These are phyloP conservation scores for Beta vulgaris DNA, from an alignment of 148 eudicot genomes.

Conservation along the genomic window DNA sequence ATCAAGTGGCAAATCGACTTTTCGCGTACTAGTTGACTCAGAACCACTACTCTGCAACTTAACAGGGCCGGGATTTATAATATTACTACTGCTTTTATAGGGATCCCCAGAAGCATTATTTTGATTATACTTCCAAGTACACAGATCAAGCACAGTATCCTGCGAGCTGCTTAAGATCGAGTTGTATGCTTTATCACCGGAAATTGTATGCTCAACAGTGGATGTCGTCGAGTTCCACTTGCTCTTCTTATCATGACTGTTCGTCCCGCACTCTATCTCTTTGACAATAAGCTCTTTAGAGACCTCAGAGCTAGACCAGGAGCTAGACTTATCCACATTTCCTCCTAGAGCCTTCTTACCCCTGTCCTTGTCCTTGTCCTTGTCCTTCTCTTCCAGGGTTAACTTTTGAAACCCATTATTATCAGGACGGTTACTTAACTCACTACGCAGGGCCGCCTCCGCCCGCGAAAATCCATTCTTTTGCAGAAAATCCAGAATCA, in stretches of 20 bases:
- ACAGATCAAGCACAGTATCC: slow-evolving; percentile 67
- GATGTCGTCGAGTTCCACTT: slow-evolving; percentile 41
- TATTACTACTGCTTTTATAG: slow-evolving; percentile 37
- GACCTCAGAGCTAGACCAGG: slow-evolving; percentile 36
- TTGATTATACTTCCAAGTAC: slow-evolving; percentile 54
- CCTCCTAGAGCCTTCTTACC: no score
- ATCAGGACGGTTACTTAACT: slow-evolving; percentile 62
- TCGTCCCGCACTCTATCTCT: slow-evolving; percentile 72
- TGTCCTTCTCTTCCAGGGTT: slow-evolving; percentile 41
- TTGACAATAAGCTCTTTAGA: slow-evolving; percentile 83
- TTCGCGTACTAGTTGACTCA: slow-evolving; percentile 35
- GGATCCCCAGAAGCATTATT: slow-evolving; percentile 41
- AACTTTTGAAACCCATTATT: slow-evolving; percentile 57
- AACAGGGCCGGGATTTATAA: slow-evolving; percentile 14
- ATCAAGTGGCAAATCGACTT: slow-evolving; percentile 34
- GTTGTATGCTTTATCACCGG: slow-evolving; percentile 34
- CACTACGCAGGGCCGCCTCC: slow-evolving; percentile 84
- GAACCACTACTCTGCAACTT: slow-evolving; percentile 39
- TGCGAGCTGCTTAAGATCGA: slow-evolving; percentile 45
- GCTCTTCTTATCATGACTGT: slow-evolving; percentile 48
- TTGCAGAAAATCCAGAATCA: slow-evolving; percentile 59
- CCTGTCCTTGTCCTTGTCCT: slow-evolving; percentile 30
- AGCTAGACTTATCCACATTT: slow-evolving; percentile 39
- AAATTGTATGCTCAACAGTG: slow-evolving; percentile 29
- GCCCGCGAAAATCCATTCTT: slow-evolving; percentile 80